Conservation (phyloP, 306 rosid genomes). For the Cicer judaicum region DNA sequence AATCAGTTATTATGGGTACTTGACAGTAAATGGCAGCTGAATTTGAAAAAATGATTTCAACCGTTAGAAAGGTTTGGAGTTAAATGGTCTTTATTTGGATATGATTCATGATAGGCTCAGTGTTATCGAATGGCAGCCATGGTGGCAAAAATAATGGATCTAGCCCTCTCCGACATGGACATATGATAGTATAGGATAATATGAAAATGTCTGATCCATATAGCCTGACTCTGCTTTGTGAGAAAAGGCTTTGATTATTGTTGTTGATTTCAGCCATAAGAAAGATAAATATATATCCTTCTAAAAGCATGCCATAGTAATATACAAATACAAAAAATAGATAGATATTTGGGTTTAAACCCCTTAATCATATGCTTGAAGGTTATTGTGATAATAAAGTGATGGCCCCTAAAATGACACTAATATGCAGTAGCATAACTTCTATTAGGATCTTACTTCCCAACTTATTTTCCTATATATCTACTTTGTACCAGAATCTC, state of each 20-base stretch:
- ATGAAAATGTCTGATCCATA: neutral
- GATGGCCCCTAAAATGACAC: conserved; percentile 21
- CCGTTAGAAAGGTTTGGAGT: conserved; percentile 4
- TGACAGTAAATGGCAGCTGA: conserved; percentile 16
- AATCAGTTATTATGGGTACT: neutral
- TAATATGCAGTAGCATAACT: conserved; percentile 10
- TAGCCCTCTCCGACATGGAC: too few species aligned
- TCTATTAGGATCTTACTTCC: neutral
- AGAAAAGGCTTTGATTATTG: neutral
- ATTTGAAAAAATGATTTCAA: conserved; percentile 17
- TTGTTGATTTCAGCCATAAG: conserved; percentile 2
- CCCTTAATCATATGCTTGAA: conserved; percentile 20
- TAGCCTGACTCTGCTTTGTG: neutral
- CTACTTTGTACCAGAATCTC: neutral
- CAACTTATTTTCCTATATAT: conserved; percentile 4
- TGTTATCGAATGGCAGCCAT: too few species aligned
- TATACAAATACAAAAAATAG: neutral
- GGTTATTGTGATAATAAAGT: conserved; percentile 21
- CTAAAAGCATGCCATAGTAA: neutral
- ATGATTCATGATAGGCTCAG: neutral
- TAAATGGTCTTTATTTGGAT: neutral
- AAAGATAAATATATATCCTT: conserved; percentile 11
- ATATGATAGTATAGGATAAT: neutral
- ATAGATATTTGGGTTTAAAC: neutral
- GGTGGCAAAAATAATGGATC: too few species aligned